Evolutionary conservation across 352 stramenopile species (phyloP).

Genomic region (Phytophthora palmivora): DNA sequence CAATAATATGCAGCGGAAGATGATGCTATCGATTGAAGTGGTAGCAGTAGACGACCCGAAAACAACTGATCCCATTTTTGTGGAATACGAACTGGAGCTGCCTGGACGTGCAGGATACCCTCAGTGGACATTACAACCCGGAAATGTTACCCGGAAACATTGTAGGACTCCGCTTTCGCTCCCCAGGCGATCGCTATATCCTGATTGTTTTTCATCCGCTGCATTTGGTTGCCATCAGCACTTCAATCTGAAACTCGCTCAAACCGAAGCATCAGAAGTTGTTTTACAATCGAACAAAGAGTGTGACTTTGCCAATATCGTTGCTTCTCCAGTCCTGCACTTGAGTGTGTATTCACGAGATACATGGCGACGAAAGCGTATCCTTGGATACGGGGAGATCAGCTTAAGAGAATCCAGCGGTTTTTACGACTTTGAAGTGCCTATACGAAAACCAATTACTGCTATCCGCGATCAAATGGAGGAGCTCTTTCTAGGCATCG

Average conservation of each 20-base stretch:
- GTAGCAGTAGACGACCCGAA: slow-evolving; percentile 34
- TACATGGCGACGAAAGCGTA: slow-evolving; percentile 50
- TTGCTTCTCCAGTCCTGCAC: slow-evolving; percentile 21
- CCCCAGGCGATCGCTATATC: slow-evolving; percentile 22
- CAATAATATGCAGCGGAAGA: not conserved
- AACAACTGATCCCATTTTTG: slow-evolving; percentile 31
- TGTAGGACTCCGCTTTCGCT: slow-evolving; percentile 32
- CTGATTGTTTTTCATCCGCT: slow-evolving; percentile 9
- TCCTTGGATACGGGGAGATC: slow-evolving; percentile 49
- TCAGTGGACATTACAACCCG: slow-evolving; percentile 31
- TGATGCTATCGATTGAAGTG: slow-evolving; percentile 40
- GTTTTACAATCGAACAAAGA: not conserved
- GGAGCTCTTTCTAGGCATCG: slow-evolving; percentile 66
- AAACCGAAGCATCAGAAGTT: slow-evolving; percentile 5
- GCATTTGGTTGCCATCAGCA: slow-evolving; percentile 29
- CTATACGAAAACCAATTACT: slow-evolving; percentile 45
- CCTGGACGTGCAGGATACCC: slow-evolving; percentile 2
- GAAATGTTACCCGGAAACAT: slow-evolving; percentile 3
- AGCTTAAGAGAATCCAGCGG: slow-evolving; percentile 30
- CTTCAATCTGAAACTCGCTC: slow-evolving; percentile 33
- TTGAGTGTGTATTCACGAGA: slow-evolving; percentile 59
- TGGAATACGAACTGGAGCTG: slow-evolving; percentile 39
- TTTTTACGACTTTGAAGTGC: slow-evolving; percentile 45
- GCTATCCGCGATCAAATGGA: slow-evolving; percentile 56
- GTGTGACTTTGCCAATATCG: not conserved